Conservation (phyloP, 768 basidiomycete species). For the Pulveroboletus ravenelii region DNA sequence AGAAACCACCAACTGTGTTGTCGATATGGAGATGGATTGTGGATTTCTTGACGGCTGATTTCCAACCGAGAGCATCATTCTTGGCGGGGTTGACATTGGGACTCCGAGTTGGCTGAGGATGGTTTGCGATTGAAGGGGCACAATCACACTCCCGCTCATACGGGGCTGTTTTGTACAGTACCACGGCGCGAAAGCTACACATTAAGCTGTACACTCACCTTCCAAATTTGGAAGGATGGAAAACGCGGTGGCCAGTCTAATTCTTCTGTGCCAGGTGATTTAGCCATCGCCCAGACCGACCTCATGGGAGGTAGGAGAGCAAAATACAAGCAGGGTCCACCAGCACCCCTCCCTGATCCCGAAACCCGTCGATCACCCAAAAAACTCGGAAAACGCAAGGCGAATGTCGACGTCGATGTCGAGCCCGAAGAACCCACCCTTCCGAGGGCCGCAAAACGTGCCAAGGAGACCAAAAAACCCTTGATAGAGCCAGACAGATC, state of each 20-base stretch:
- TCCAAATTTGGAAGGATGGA: slow-evolving; percentile 26
- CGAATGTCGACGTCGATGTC: slow-evolving; percentile 35
- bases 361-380: slow-evolving; percentile 40
- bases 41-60: slow-evolving; percentile 87
- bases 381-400: slow-evolving; percentile 73
- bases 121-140: no score
- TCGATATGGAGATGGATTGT: slow-evolving; percentile 65
- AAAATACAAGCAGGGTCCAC: slow-evolving; percentile 78
- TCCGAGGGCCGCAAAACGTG: slow-evolving; percentile 34
- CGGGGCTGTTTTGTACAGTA: no score
- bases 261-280: background rate
- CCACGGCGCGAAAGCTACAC: no score
- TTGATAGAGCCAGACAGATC: slow-evolving; percentile 18
- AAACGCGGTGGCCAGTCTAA: slow-evolving; percentile 1
- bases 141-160: no score
- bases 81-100: slow-evolving; percentile 80
- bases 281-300: slow-evolving; percentile 3
- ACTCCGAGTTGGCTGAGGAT: slow-evolving; percentile 64
- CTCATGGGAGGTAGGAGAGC: slow-evolving; percentile 82
- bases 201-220: background rate
- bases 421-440: slow-evolving; percentile 26
- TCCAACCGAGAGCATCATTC: slow-evolving; percentile 88
- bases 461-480: slow-evolving; percentile 27
- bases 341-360: slow-evolving; percentile 48
- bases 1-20: slow-evolving; percentile 56